A percentile compares a stretch with the other conserved stretches of the same genome.
Conservation (phyloP, 148 eudicot species). For the Rhododendron vialii region DNA sequence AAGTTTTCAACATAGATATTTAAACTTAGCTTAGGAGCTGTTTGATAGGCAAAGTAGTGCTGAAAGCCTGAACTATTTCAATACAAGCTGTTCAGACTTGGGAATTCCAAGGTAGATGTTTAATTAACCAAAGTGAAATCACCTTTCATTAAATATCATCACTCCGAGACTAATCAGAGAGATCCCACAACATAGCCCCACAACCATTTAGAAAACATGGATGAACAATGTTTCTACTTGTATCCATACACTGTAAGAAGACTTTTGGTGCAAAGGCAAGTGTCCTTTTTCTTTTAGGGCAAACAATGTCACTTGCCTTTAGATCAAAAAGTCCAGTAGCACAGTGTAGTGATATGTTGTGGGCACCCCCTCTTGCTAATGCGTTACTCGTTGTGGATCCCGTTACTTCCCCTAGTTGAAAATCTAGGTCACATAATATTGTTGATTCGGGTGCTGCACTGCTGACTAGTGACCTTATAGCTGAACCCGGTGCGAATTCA, state of each 20-base stretch:
- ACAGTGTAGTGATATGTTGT: neutral
- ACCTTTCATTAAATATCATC: neutral
- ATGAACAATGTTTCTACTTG: neutral
- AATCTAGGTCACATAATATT: neutral
- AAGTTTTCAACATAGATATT: neutral
- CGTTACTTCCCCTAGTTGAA: neutral
- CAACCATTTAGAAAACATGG: neutral
- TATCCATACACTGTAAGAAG: neutral
- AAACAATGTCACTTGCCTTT: neutral
- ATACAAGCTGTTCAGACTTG: neutral
- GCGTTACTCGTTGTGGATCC: neutral
- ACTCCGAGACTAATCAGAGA: neutral
- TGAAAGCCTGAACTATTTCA: neutral
- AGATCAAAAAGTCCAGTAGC: neutral
- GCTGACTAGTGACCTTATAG: neutral
- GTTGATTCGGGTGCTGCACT: neutral
- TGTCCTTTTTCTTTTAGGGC: neutral
- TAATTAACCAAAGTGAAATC: neutral
- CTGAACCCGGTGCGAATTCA: neutral
- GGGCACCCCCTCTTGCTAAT: neutral
- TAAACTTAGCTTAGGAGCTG: neutral
- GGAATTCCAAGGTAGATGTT: neutral
- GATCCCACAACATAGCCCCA: neutral
- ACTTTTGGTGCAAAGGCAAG: neutral
- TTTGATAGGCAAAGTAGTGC: neutral